Base-by-base conservation (phyloP, 495 filamentous ascomycete species). In the Talaromyces adpressus region DNA sequence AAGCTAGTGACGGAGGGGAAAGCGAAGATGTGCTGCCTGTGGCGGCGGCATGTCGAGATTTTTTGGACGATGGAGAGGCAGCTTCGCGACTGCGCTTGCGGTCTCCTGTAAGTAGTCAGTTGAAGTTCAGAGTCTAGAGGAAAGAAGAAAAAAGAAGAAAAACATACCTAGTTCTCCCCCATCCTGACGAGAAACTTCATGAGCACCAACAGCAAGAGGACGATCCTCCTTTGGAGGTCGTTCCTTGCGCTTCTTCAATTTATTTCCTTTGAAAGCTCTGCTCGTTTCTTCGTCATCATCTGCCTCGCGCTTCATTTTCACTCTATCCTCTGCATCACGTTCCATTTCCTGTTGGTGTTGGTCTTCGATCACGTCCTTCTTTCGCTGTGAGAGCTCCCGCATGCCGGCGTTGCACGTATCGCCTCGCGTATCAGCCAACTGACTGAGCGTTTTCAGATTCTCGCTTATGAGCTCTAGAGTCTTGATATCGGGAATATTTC, bases 401-500 rank as follows among this genome's bases (percentile, higher is more conserved):
- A 92, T 91, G 23, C 86, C 89, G 11, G 81, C 82, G 72, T 92
- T 88, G 73, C 87, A 91, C 49, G 81, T 75, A 18, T 78, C 76
- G 4, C 83, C 83, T 9, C 89, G 79, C 30, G 78, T 75, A 63
- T 90, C 86, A 18, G 91, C 88, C 61, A 89, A 76, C 23, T 87
- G 81, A 69, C 81, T 79, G 18, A 93, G 77, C 22, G 77, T 79
- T 63, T 86, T 86, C 25, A 95, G 78, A 59, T 90, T 83, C 4
- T 85, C 82, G 39, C 87, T 78, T 58, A 96, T 75, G 25, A 79
- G 80, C 60, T 91, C 87, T 60, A 96, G 80, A 53, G 85, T 86
- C 64, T 85, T 87, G 9, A 89, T 88, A 68, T 90, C 87, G 39
- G 91, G 91, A 30, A 91, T 92, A 4, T 80, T 75, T 34, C 84